phyloP scores from a whole-genome alignment of 345 rosid species.

The Boechera retrofracta region DNA sequence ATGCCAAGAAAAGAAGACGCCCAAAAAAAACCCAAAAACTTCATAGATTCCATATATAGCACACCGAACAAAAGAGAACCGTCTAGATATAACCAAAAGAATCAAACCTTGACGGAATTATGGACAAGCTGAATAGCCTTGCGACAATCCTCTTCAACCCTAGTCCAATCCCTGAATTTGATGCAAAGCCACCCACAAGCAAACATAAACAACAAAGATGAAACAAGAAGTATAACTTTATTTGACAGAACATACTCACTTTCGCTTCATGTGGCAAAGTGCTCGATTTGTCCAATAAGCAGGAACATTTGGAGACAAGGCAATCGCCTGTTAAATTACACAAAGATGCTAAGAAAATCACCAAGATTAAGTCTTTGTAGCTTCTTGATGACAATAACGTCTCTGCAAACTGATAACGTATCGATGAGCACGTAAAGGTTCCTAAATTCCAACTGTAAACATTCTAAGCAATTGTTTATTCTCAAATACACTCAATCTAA shows the following conservation, averaged over 20 bases:
- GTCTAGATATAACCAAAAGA: background rate
- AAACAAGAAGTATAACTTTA: background rate
- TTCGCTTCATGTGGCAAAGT: conserved; percentile 80
- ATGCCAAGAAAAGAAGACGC: background rate
- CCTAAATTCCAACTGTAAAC: background rate
- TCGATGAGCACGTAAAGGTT: background rate
- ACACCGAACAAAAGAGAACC: conserved; percentile 3
- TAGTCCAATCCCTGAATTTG: conserved; percentile 73
- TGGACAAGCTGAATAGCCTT: conserved; percentile 75
- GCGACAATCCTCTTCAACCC: conserved; percentile 82
- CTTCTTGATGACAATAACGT: background rate
- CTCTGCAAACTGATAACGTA: conserved; percentile 19
- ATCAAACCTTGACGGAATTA: conserved; percentile 67
- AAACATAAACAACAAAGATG: conserved; percentile 1
- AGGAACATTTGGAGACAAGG: conserved; percentile 82
- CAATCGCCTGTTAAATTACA: conserved; percentile 64
- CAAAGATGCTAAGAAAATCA: conserved; percentile 9
- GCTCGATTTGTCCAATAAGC: conserved; percentile 96
- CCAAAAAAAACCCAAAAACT: conserved; percentile 18
- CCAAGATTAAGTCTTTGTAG: background rate
- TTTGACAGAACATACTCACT: conserved; percentile 57
- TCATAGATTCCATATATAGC: background rate
- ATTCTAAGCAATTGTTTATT: background rate
- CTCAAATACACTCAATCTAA: conserved; percentile 4
- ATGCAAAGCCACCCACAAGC: conserved; percentile 25